Base-by-base conservation (phyloP, 2,329 filamentous ascomycete genomes). In the Pseudogymnoascus sp. region DNA sequence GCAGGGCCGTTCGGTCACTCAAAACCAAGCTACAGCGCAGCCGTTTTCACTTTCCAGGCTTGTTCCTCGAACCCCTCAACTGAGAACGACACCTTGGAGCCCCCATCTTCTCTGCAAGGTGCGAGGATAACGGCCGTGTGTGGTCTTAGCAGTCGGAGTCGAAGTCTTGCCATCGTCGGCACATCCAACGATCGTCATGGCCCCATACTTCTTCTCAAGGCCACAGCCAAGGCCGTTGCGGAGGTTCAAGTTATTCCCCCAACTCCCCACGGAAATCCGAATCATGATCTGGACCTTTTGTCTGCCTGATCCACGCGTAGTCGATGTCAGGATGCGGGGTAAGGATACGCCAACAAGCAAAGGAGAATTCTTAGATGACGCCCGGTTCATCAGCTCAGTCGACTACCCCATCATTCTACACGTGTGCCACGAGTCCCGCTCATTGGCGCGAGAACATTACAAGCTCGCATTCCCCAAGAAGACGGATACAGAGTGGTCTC, bases 251-350 rank as follows among this genome's bases (percentile, higher is more conserved):
- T 20, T 35, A 6, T 65, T 66, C 57, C 30, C 64, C 3, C 32
- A 61, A 4, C 54, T 67, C 5, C 65, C 65, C 11, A 58, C 54
- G 5, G 65, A 66, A 60, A 22, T 67, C n/a, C 65, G 65, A 22
- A n/a, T 62, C 41, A 74, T 78, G 62, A 76, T 79, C 62, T 74
- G 75, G 32, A 74, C 73, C 34, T 71, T 77, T 1, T 72, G 76
- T 3, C 69, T 80, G 4, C 73, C 76, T 1, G 68, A 72, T n/a
- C 79, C 79, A 65, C 75, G 77, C 62, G 67, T 75, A 34, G 71
- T 78, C 38, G 34, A 43, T 7, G n/a, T 64, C 28, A 28, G 50
- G 3, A 28, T 50, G 22, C 14, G 43, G 6, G 14, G 43, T 6
- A 50, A 16, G 7, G 16, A 7, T 3, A 16, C 16, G 7, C 43